Evolutionary conservation across 148 eudicot genomes (phyloP).

Genomic region (Talinum fruticosum): DNA sequence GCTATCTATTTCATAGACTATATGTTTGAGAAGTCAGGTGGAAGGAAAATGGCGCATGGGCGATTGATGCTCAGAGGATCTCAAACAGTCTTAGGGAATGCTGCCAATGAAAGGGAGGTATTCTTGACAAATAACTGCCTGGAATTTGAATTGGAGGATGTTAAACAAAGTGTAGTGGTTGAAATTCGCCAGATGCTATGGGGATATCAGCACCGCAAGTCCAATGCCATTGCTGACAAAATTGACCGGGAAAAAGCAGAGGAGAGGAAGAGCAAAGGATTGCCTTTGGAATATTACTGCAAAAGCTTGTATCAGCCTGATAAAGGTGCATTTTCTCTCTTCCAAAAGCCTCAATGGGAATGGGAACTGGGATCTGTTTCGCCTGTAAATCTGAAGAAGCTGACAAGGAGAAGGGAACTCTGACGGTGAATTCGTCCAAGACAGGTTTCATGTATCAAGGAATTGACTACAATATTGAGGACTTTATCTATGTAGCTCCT

Average conservation of each 20-base stretch:
- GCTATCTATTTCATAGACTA: conserved; percentile 80
- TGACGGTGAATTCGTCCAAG: conserved; percentile 48
- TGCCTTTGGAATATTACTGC: conserved; percentile 80
- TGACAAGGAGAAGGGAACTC: conserved; percentile 39
- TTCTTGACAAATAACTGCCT: conserved; percentile 77
- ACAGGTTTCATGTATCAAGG: conserved; percentile 61
- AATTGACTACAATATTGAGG: conserved; percentile 57
- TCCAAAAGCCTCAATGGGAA: conserved; percentile 48
- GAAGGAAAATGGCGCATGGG: conserved; percentile 75
- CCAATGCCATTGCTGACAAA: conserved; percentile 56
- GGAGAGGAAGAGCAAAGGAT: conserved; percentile 72
- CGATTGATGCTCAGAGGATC: conserved; percentile 68
- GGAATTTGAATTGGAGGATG: conserved; percentile 64
- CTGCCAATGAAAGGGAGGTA: conserved; percentile 81
- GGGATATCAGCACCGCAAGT: conserved; percentile 76
- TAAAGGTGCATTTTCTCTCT: conserved; percentile 81
- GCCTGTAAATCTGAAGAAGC: conserved; percentile 54
- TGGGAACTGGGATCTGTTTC: conserved; percentile 65
- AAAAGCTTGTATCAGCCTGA: conserved; percentile 78
- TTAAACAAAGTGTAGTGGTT: conserved; percentile 43
- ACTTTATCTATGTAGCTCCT: conserved; percentile 70
- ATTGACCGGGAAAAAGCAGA: conserved; percentile 72
- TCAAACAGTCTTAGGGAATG: conserved; percentile 71
- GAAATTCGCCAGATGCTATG: conserved; percentile 57
- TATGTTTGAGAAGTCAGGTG: conserved; percentile 70